Evolutionary conservation across 805 yeast genomes (phyloP).

Genomic region (Jamesozyma spencerorum): DNA sequence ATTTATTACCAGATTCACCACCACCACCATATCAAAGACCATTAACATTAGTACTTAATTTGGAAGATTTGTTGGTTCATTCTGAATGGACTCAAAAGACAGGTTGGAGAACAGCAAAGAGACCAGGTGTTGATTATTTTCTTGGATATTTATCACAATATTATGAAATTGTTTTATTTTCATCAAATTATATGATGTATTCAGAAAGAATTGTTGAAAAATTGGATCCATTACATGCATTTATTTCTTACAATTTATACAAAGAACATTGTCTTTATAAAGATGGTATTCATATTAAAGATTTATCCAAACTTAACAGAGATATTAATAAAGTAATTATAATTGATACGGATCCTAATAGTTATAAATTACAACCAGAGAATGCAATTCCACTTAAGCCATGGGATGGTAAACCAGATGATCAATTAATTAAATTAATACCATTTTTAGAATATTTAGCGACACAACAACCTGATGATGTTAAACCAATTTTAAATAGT

Average conservation of each 20-base stretch:
- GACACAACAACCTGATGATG: conserved; percentile 74
- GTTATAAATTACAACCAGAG: conserved; percentile 79
- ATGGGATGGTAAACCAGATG: conserved; percentile 85
- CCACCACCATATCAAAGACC: conserved; percentile 91
- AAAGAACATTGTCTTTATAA: conserved; percentile 81
- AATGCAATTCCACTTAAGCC: conserved; percentile 78
- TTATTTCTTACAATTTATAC: conserved; percentile 75
- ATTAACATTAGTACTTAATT: conserved; percentile 73
- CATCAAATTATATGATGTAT: conserved; percentile 76
- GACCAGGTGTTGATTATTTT: conserved; percentile 97
- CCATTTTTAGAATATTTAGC: conserved; percentile 94
- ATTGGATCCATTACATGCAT: conserved; percentile 89
- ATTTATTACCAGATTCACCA: conserved; percentile 83
- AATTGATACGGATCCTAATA: conserved; percentile 66
- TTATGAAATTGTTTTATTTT: conserved; percentile 89
- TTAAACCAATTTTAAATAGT: conserved; percentile 75
- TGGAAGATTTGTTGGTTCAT: conserved; percentile 86
- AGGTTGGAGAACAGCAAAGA: conserved; percentile 98
- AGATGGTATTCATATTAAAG: conserved; percentile 86
- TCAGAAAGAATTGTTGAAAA: conserved; percentile 77
- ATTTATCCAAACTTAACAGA: conserved; percentile 81
- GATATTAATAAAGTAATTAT: conserved; percentile 73
- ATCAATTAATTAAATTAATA: conserved; percentile 66
- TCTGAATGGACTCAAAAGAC: conserved; percentile 83
- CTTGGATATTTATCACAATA: conserved; percentile 89